Evolutionary conservation across 805 yeast genomes (phyloP).

Genomic region (Jamesozyma jinghongensis): DNA sequence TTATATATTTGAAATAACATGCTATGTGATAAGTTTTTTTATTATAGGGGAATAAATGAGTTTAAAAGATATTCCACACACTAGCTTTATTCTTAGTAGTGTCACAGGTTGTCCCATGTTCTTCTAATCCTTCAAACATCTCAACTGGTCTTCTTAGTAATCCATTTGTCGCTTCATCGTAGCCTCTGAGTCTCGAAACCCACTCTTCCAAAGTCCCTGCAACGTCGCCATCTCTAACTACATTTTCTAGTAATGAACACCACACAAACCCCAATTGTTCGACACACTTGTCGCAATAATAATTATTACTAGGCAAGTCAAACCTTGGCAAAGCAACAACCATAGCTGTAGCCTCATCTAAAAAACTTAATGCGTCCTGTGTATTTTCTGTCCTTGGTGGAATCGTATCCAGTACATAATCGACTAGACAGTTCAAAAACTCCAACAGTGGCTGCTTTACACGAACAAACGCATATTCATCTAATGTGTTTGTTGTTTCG

Average conservation of each 20-base stretch:
- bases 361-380: conserved; percentile 21
- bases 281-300: conserved; percentile 30
- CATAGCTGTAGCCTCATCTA: conserved; percentile 25
- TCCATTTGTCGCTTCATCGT: not conserved
- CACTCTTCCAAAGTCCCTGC: too few relatives aligned
- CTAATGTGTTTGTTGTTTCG: conserved; percentile 12
- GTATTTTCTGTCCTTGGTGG: conserved; percentile 26
- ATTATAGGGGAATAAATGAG: not conserved
- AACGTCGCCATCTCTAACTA: conserved; percentile 15
- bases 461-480: conserved; percentile 31
- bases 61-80: not conserved
- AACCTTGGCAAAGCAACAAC: conserved; percentile 27
- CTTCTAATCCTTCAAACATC: not conserved
- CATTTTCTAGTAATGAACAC: conserved; percentile 24
- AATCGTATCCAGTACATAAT: conserved; percentile 25
- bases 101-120: too few relatives aligned
- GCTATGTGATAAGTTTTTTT: not conserved
- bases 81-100: too few relatives aligned
- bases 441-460: conserved; percentile 26
- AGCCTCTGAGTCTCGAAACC: too few relatives aligned
- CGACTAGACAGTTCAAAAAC: conserved; percentile 28
- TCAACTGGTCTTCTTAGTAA: not conserved
- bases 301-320: conserved; percentile 28
- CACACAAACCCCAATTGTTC: conserved; percentile 29
- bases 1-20: not conserved